Evolutionary conservation across 257 asterid species (phyloP).

Genomic region (Buddleja alternifolia): DNA sequence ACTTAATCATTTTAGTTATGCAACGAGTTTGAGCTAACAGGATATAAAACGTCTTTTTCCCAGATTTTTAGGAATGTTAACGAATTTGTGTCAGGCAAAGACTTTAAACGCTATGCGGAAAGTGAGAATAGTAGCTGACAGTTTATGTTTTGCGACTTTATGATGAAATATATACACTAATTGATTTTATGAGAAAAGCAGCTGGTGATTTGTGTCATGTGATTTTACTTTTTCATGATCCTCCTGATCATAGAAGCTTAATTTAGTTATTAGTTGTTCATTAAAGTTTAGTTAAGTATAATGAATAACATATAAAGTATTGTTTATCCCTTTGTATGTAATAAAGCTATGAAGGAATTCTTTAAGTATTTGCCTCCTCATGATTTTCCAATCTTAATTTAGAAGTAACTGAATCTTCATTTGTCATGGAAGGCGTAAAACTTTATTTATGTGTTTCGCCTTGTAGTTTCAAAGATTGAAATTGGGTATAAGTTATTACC

Average conservation of each 20-base stretch:
- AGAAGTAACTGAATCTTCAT: slow-evolving; percentile 5
- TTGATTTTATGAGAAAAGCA: too few relatives aligned
- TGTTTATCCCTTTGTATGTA: too few relatives aligned
- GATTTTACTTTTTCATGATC: too few relatives aligned
- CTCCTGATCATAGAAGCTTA: not conserved
- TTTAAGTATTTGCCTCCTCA: too few relatives aligned
- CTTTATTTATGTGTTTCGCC: too few relatives aligned
- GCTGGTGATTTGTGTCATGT: too few relatives aligned
- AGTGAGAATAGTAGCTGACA: not conserved
- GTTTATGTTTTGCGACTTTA: not conserved
- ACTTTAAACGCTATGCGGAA: not conserved
- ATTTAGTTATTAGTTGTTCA: not conserved
- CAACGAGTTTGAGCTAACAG: not conserved
- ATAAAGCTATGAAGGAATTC: too few relatives aligned
- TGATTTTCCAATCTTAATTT: not conserved
- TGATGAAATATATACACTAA: too few relatives aligned
- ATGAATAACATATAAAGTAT: too few relatives aligned
- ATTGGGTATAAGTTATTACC: not conserved
- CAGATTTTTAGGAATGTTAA: not conserved
- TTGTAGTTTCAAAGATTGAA: not conserved
- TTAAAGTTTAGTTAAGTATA: too few relatives aligned
- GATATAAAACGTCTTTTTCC: not conserved
- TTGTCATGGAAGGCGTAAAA: not conserved
- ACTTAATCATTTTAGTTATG: not conserved
- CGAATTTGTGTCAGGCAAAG: not conserved